Percentiles rank a stretch among this genome's conserved stretches.
phyloP scores from a whole-genome alignment of 352 stramenopile genomes.

The Pythium sukuiense region DNA sequence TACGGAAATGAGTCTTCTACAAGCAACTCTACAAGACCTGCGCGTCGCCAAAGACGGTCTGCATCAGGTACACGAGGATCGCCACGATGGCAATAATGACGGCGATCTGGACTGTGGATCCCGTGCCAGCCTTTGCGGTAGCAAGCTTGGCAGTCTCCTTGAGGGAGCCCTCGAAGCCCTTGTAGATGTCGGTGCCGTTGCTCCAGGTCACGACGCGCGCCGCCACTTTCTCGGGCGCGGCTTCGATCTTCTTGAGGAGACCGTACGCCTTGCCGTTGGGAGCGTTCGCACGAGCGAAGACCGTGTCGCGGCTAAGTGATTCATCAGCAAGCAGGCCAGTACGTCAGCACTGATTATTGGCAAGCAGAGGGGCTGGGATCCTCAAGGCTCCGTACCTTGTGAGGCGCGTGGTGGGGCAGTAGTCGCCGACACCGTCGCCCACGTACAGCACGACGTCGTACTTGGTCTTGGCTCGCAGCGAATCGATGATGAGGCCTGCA shows the following conservation, averaged over 20 bases:
- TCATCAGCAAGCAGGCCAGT: too few species aligned
- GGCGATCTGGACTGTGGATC: background rate
- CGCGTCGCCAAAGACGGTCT: background rate
- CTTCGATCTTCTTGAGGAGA: constrained; percentile 38
- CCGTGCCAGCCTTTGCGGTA: background rate
- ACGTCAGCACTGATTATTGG: too few species aligned
- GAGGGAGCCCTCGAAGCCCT: constrained; percentile 12
- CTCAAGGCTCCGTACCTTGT: constrained; percentile 10
- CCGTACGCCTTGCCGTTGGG: constrained; percentile 35
- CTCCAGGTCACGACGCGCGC: constrained; percentile 48
- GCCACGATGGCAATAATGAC: background rate
- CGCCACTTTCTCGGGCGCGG: constrained; percentile 30
- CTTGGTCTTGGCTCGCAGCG: constrained; percentile 15
- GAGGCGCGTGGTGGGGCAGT: constrained; percentile 26
- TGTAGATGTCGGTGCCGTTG: constrained; percentile 52
- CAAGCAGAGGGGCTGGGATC: too few species aligned
- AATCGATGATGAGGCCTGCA: constrained; percentile 24
- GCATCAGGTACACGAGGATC: background rate
- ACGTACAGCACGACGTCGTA: constrained; percentile 30
- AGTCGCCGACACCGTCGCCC: constrained; percentile 32
- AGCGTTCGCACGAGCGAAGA: constrained; percentile 45
- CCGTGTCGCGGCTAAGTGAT: constrained; percentile 16
- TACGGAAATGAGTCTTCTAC: background rate
- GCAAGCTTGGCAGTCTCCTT: background rate
- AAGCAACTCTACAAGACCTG: constrained; percentile 3